These are phyloP conservation scores for Paraglomus occultum DNA, from an alignment of 192 early-diverging fungal species.

Conservation along the genomic window DNA sequence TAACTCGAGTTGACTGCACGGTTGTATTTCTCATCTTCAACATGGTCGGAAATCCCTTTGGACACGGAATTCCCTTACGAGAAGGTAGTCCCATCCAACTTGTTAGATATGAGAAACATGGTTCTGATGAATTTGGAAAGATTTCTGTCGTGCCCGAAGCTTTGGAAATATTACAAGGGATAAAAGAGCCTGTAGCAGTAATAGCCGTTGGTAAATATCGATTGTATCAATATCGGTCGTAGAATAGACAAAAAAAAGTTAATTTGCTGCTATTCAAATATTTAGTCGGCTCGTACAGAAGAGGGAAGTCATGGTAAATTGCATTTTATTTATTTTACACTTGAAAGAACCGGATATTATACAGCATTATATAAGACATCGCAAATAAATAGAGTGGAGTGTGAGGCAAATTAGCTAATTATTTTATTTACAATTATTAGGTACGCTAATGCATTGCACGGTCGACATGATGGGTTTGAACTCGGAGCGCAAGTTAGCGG, in stretches of 20 bases:
- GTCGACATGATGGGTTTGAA: slow-evolving; percentile 25
- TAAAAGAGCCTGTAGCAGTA: slow-evolving; percentile 14
- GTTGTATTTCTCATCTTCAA: no score
- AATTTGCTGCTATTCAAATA: no score
- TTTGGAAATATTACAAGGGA: slow-evolving; percentile 12
- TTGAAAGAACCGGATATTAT: no score
- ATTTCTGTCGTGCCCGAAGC: background rate
- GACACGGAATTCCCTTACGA: slow-evolving; percentile 10
- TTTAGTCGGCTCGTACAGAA: no score
- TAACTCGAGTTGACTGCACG: no score
- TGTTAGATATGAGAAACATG: background rate
- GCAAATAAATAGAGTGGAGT: no score
- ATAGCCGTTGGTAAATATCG: slow-evolving; percentile 7
- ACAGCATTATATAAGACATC: no score
- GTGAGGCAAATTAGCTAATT: no score
- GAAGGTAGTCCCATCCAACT: slow-evolving; percentile 21
- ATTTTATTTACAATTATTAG: background rate
- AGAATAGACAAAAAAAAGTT: no score
- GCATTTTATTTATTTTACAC: no score
- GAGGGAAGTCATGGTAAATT: no score
- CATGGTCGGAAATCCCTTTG: background rate
- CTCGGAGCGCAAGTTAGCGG: slow-evolving; percentile 14
- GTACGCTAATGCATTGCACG: slow-evolving; percentile 16
- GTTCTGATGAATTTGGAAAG: background rate
- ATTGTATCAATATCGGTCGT: no score